phyloP scores from a whole-genome alignment of 78 protist species.

The Speleostelium caveatum region DNA sequence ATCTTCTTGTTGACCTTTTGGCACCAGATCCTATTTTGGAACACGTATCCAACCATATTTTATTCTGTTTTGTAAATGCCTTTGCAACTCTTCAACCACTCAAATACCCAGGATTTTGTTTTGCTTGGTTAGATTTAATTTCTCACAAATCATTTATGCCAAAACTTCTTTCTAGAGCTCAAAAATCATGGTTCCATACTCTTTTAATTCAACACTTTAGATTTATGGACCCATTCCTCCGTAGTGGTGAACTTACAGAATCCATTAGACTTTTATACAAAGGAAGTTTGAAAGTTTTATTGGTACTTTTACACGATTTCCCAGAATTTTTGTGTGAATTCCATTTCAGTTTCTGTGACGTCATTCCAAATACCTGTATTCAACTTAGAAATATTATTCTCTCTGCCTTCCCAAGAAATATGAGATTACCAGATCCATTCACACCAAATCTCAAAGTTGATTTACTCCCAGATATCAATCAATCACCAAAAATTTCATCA shows the following conservation, averaged over 20 bases:
- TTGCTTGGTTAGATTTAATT: conserved; percentile 97
- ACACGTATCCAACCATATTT: conserved; percentile 43
- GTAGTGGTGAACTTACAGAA: conserved; percentile 83
- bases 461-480: conserved; percentile 92
- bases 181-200: conserved; percentile 88
- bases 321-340: conserved; percentile 98
- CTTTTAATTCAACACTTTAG: conserved; percentile 90
- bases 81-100: conserved; percentile 90
- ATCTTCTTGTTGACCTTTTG: conserved; percentile 83
- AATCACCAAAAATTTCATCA: conserved; percentile 89
- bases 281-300: conserved; percentile 90
- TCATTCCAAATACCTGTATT: conserved; percentile 95
- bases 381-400: conserved; percentile 98
- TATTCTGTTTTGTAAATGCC: conserved; percentile 82
- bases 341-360: conserved; percentile 96
- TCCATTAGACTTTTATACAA: conserved; percentile 91
- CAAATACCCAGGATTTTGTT: conserved; percentile 96
- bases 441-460: conserved; percentile 95
- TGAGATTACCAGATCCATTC: conserved; percentile 98
- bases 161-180: conserved; percentile 83
- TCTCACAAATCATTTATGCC: conserved; percentile 96
- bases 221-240: conserved; percentile 94
- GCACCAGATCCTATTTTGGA: conserved; percentile 85
- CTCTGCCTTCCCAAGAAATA: conserved; percentile 96
- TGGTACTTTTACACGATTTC: conserved; percentile 98